phyloP scores from a whole-genome alignment of 495 filamentous ascomycete species.

The Penicillium manginii region DNA sequence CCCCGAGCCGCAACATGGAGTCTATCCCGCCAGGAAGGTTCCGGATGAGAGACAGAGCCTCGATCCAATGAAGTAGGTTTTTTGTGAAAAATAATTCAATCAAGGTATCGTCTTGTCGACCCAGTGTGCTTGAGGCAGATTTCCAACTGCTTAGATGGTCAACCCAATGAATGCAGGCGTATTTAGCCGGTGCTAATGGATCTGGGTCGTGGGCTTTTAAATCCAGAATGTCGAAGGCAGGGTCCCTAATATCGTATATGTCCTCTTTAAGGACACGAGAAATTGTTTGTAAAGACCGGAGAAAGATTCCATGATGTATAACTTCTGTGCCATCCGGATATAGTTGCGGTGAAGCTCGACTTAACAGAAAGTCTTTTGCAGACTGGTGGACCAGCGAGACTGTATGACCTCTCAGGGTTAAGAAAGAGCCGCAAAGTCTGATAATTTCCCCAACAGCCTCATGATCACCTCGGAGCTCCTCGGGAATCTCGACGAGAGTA shows the following conservation, averaged over 20 bases:
- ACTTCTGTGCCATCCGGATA: conserved; percentile 21
- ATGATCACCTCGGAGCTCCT: conserved; percentile 8
- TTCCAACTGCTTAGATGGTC: background rate
- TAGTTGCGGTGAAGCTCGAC: conserved; percentile 9
- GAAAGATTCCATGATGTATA: conserved; percentile 33
- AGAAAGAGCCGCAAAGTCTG: conserved; percentile 21
- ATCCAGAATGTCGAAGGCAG: conserved; percentile 1
- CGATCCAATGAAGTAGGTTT: conserved; percentile 1
- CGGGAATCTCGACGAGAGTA: conserved; percentile 15
- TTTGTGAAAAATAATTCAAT: background rate
- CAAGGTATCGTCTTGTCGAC: background rate
- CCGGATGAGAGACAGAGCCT: background rate
- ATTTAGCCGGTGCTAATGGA: background rate
- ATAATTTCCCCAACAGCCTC: conserved; percentile 15
- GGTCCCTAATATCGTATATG: conserved; percentile 19
- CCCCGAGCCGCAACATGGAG: background rate
- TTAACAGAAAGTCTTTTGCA: conserved; percentile 40
- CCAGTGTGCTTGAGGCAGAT: background rate
- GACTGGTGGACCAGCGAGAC: conserved; percentile 50
- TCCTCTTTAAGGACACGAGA: conserved; percentile 19
- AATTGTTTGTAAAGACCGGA: conserved; percentile 27
- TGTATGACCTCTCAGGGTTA: conserved; percentile 20
- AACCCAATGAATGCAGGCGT: conserved; percentile 11
- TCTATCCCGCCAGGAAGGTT: background rate
- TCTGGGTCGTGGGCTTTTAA: background rate